Percentiles rank a stretch among this genome's conserved stretches.
Conservation (phyloP, 1,139 yeast genomes). For the Kodamaea sp. region DNA sequence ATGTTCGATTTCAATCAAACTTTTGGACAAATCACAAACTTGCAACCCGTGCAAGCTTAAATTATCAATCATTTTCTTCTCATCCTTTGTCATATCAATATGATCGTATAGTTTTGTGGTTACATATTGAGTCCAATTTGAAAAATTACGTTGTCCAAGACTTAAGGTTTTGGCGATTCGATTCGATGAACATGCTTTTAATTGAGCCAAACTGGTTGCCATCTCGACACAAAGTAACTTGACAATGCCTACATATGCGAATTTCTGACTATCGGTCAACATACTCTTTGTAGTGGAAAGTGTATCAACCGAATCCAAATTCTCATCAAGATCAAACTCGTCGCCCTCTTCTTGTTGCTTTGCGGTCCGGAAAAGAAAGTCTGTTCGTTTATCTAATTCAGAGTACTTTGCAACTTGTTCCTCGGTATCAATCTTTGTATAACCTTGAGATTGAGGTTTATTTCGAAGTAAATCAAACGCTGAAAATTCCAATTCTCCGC, state of each 20-base stretch:
- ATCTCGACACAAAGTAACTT: constrained; percentile 72
- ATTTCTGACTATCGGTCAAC: constrained; percentile 78
- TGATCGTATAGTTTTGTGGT: constrained; percentile 77
- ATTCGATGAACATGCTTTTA: constrained; percentile 50
- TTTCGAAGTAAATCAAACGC: constrained; percentile 14
- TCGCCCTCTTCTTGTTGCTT: constrained; percentile 28
- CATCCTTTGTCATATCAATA: constrained; percentile 67
- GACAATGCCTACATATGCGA: constrained; percentile 87
- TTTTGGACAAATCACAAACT: constrained; percentile 63
- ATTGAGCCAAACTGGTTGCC: constrained; percentile 71
- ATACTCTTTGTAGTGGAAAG: constrained; percentile 76
- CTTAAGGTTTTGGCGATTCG: constrained; percentile 59
- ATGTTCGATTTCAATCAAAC: constrained; percentile 35
- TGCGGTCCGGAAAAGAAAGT: constrained; percentile 60
- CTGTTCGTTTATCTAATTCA: constrained; percentile 75
- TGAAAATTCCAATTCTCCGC: constrained; percentile 46
- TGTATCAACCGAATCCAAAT: constrained; percentile 55
- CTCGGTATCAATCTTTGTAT: constrained; percentile 86
- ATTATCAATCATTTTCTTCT: constrained; percentile 83
- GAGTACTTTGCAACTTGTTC: constrained; percentile 78
- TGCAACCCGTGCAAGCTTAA: constrained; percentile 81
- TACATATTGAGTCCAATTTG: constrained; percentile 79
- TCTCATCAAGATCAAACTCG: constrained; percentile 32
- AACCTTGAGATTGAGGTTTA: constrained; percentile 43
- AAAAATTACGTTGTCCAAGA: constrained; percentile 73